Conservation (phyloP, 495 filamentous ascomycete species). For the Tuber umbilicatum region DNA sequence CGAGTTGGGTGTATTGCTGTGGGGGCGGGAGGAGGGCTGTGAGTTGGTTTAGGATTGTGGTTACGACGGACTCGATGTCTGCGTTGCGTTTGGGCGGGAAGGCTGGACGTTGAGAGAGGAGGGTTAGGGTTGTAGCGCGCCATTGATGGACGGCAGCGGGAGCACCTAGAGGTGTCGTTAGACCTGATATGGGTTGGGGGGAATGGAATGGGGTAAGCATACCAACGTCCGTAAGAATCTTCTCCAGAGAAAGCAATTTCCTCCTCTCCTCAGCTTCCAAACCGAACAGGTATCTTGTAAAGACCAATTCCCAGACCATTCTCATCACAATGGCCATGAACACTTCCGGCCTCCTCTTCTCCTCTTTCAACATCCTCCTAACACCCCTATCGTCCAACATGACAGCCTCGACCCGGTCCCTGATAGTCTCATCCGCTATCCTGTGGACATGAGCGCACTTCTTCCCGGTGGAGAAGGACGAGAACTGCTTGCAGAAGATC, state of each 20-base stretch:
- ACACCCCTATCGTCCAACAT: conserved; percentile 90
- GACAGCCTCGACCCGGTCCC: conserved; percentile 85
- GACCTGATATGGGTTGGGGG: not conserved
- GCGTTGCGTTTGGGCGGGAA: conserved; percentile 69
- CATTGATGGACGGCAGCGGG: conserved; percentile 80
- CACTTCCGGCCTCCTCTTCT: conserved; percentile 77
- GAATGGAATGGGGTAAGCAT: conserved; percentile 1
- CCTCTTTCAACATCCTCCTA: conserved; percentile 74
- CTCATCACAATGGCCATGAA: conserved; percentile 97
- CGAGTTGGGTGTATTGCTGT: conserved; percentile 61
- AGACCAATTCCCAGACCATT: conserved; percentile 97
- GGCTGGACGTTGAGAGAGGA: conserved; percentile 67
- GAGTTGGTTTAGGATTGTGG: conserved; percentile 74
- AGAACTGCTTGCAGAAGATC: conserved; percentile 94
- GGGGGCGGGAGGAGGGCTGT: conserved; percentile 76
- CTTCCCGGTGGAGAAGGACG: conserved; percentile 84
- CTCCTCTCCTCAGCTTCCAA: conserved; percentile 97
- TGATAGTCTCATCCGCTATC: conserved; percentile 76
- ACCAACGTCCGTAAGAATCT: conserved; percentile 79
- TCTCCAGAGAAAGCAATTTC: conserved; percentile 90
- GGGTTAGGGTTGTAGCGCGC: conserved; percentile 86
- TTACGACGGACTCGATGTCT: conserved; percentile 83
- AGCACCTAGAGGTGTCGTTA: conserved; percentile 43
- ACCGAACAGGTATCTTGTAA: conserved; percentile 94
- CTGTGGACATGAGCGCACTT: conserved; percentile 74